Evolutionary conservation across 2,329 filamentous ascomycete genomes (phyloP).

Genomic region (Microcyclosporella mali): DNA sequence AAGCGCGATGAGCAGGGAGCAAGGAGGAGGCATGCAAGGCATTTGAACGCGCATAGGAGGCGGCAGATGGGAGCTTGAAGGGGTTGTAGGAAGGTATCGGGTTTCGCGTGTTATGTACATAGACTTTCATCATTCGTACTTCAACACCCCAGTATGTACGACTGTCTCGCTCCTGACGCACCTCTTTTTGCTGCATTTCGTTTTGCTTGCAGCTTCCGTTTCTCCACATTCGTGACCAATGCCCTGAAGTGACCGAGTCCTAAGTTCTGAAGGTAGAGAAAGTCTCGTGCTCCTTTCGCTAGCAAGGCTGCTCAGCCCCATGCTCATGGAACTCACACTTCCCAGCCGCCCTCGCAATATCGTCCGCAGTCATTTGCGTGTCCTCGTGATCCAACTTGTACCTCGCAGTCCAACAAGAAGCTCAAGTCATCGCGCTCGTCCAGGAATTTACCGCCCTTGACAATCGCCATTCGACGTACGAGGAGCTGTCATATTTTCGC

Average conservation of each 20-base stretch:
- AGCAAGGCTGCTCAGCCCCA: too few relatives aligned
- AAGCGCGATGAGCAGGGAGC: neutral
- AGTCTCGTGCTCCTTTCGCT: neutral
- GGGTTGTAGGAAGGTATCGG: neutral
- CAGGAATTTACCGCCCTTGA: too few relatives aligned
- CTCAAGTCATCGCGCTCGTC: too few relatives aligned
- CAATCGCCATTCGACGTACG: neutral
- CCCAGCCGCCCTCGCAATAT: neutral
- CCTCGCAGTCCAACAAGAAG: too few relatives aligned
- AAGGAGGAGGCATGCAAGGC: constrained; percentile 22
- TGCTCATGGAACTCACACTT: neutral
- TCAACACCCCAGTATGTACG: too few relatives aligned
- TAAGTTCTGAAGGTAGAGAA: neutral
- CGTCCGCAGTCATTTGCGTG: too few relatives aligned
- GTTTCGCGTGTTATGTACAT: neutral
- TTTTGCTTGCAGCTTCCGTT: neutral
- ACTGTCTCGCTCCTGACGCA: too few relatives aligned
- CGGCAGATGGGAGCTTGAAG: constrained; percentile 2
- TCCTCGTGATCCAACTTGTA: too few relatives aligned
- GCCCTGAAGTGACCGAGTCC: neutral
- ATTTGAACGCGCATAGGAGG: constrained; percentile 24
- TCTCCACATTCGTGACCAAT: neutral
- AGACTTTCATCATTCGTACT: too few relatives aligned
- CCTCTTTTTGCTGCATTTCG: neutral
- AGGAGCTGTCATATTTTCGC: neutral